phyloP scores from a whole-genome alignment of 331 rosid genomes.

The Malus hybrid region DNA sequence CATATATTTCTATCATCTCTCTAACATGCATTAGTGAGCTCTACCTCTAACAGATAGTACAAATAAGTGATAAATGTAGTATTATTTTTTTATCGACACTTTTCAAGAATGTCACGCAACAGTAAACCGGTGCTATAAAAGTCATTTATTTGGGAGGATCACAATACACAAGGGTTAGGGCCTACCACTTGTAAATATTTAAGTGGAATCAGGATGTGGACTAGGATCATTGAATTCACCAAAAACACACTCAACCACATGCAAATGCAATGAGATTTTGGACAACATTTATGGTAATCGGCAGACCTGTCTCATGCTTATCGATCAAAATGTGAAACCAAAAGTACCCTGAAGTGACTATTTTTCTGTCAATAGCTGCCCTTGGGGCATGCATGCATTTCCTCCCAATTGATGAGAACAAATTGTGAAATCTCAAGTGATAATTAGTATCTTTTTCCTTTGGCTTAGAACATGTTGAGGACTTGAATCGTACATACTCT shows the following conservation, averaged over 20 bases:
- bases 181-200: slow-evolving; percentile 32
- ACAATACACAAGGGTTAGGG: slow-evolving; percentile 1
- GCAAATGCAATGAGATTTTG: slow-evolving; percentile 15
- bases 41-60: accelerated
- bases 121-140: too few relatives aligned
- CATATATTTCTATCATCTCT: too few relatives aligned
- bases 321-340: background rate
- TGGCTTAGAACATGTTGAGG: background rate
- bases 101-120: too few relatives aligned
- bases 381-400: background rate
- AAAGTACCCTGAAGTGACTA: background rate
- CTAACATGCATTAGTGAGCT: too few relatives aligned
- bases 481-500: background rate
- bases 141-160: background rate
- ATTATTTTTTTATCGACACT: too few relatives aligned
- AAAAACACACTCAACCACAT: slow-evolving; percentile 14
- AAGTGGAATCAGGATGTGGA: slow-evolving; percentile 45
- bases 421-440: background rate
- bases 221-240: slow-evolving; percentile 16
- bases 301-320: background rate
- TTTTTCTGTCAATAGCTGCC: background rate
- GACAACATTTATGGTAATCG: slow-evolving; percentile 8
- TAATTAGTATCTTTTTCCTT: background rate
- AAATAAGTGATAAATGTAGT: too few relatives aligned
- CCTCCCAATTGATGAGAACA: background rate